Evolutionary conservation across 2,329 filamentous ascomycete genomes (phyloP).

Genomic region (Fusarium marasasianum): DNA sequence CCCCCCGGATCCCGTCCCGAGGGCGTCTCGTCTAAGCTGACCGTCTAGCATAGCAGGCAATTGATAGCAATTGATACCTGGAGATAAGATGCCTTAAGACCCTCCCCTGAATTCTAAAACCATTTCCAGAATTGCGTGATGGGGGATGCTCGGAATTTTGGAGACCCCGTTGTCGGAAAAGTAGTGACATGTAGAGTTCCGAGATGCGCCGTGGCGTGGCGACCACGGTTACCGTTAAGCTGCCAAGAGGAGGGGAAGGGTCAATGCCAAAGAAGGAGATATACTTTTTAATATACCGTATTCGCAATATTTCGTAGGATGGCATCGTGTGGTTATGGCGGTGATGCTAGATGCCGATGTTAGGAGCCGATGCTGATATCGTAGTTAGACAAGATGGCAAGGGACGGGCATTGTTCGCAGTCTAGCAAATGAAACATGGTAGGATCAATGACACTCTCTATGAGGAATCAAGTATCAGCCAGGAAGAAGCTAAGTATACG

Average conservation of each 20-base stretch:
- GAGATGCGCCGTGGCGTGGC: background rate
- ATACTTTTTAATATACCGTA: background rate
- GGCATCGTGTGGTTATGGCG: background rate
- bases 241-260: background rate
- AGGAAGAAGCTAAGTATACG: background rate
- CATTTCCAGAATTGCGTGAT: background rate
- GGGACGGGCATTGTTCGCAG: background rate
- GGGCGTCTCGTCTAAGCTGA: background rate
- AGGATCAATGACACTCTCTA: background rate
- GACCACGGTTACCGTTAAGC: background rate
- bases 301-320: background rate
- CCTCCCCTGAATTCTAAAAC: background rate
- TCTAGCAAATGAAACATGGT: background rate
- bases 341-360: background rate
- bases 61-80: background rate
- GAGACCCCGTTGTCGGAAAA: background rate
- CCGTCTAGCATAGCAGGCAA: background rate
- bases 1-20: constrained; percentile 22
- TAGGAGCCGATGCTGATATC: background rate
- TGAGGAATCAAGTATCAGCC: background rate
- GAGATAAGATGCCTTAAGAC: background rate
- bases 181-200: background rate
- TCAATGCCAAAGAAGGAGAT: background rate
- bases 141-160: background rate
- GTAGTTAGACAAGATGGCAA: background rate